Evolutionary conservation across 2,329 filamentous ascomycete genomes (phyloP), one percentile per base, ranked within the genome.

Genomic region (Beauveria caledonica): DNA sequence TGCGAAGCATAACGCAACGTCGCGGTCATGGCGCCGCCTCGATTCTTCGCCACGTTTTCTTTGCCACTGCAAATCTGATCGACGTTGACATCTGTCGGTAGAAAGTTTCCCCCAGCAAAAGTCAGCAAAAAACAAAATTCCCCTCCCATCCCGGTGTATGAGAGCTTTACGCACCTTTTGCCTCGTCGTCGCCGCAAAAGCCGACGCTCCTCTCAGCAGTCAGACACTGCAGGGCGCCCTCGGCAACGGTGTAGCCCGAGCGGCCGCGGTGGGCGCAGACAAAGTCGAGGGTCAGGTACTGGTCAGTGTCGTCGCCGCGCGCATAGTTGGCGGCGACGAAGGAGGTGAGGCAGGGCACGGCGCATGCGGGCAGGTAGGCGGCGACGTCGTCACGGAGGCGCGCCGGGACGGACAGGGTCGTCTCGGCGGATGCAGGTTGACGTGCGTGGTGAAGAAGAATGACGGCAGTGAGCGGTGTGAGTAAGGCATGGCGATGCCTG

Each of bases 201-300:
- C 79, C 79, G 49, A 78, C 67, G 40, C 71, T 71, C 60, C 69
- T 73, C 67, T 83, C 80, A 8, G 82, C 82, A 9, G 81, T 75
- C 39, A 89, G 79, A 70, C 88, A 92, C 67, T 86, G 82, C 63
- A 90, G 72, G 5, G 84, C 86, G 11, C 80, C 87, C 72, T 91
- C 88, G n/a, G 86, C 87, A 52, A 90, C 68, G 1, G 88, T 90
- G 66, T 85, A 87, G 10, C 85, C 86, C 33, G 80, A 80, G 13
- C 71, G 73, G 9, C 86, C 86, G 39, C 77, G 76, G 61, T 78
- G 77, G 42, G 79, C 78, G 70, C 88, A 92, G 7, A 91, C 76
- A 65, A 86, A 90, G 66, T 78, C 73, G 65, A 90, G 70, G 27
- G 85, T 78, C 11, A 80, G 76, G 15, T 73, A 73, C 39, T 72